Conservation (phyloP, 2,329 filamentous ascomycete genomes). For the Emmonsiellopsis sp. region DNA sequence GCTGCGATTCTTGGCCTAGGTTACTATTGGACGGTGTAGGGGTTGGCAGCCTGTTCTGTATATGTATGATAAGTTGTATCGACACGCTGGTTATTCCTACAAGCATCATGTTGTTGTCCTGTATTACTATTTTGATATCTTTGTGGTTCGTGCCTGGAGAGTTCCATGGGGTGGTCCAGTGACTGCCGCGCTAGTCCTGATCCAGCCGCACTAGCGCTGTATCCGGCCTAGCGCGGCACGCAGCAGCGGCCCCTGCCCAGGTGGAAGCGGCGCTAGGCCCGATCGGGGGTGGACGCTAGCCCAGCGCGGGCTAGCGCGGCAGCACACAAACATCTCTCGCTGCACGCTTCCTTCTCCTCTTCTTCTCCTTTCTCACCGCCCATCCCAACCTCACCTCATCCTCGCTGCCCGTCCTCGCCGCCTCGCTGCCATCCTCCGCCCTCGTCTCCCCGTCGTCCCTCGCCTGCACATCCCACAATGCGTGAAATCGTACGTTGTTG, state of each 20-base stretch:
- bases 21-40: too few relatives aligned
- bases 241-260: not conserved
- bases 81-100: too few relatives aligned
- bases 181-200: not conserved
- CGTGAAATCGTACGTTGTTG: constrained; percentile 59
- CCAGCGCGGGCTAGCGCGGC: not conserved
- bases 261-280: not conserved
- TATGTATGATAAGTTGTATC: too few relatives aligned
- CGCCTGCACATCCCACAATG: constrained; percentile 43
- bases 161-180: not conserved
- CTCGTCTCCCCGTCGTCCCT: constrained; percentile 10
- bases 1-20: too few relatives aligned
- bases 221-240: not conserved
- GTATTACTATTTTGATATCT: too few relatives aligned
- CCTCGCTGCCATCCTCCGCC: constrained; percentile 12
- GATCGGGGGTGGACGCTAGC: not conserved
- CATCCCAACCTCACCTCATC: constrained; percentile 16
- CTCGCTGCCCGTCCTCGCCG: constrained; percentile 19
- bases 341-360: not conserved
- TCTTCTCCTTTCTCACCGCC: constrained; percentile 9
- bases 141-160: not conserved
- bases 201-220: not conserved
- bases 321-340: not conserved
- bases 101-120: too few relatives aligned
- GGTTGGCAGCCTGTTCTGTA: too few relatives aligned